phyloP scores from a whole-genome alignment of 2,329 filamentous ascomycete species.

The Arthrobotrys conoides region DNA sequence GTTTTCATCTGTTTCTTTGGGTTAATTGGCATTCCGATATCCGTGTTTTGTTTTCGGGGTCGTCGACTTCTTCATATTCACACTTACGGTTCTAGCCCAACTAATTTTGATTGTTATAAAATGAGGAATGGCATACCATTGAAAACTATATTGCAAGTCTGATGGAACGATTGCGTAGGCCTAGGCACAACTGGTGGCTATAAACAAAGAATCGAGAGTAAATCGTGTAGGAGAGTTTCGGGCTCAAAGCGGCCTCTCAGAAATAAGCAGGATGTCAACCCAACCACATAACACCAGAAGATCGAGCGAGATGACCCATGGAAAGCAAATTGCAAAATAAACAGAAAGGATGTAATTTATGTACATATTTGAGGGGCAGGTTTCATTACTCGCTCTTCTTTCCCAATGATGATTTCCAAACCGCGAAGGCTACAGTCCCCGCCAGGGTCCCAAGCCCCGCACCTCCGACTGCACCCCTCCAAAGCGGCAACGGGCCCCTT shows the following conservation, averaged over 20 bases:
- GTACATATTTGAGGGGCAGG: neutral
- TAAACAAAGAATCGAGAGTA: slow-evolving; percentile 28
- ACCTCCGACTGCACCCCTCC: slow-evolving; percentile 69
- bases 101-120: neutral
- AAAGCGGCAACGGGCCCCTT: slow-evolving; percentile 65
- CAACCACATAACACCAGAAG: neutral
- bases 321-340: neutral
- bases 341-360: neutral
- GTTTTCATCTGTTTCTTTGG: slow-evolving; percentile 6
- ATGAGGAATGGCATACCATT: neutral
- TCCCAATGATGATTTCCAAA: slow-evolving; percentile 33
- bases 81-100: too few species aligned
- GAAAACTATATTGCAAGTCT: neutral
- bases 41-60: neutral
- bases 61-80: neutral
- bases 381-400: slow-evolving; percentile 17
- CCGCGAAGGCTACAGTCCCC: slow-evolving; percentile 25
- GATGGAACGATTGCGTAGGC: neutral
- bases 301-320: neutral
- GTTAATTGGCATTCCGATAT: slow-evolving; percentile 10
- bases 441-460: slow-evolving; percentile 39
- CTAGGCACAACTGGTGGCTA: neutral
- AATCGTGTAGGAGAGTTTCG: slow-evolving; percentile 19
- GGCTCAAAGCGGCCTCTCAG: neutral
- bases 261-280: neutral